Percentiles rank a stretch among this genome's conserved stretches.
These are phyloP conservation scores for Geranium rotundifolium DNA, from an alignment of 345 rosid species.

Conservation along the genomic window DNA sequence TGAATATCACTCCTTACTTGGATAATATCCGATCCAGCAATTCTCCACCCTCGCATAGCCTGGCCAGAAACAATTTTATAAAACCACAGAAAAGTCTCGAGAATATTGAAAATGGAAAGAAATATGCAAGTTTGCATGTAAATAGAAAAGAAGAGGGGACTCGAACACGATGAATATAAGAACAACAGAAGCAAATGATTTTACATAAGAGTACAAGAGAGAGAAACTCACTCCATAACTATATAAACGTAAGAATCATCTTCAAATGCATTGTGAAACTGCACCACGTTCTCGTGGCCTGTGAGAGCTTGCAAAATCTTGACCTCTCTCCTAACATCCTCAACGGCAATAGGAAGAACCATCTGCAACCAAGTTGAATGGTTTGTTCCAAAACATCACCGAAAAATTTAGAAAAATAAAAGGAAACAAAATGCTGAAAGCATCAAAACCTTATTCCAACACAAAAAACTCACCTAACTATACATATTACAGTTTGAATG, in stretches of 20 bases:
- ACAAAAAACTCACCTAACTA: neutral
- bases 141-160: neutral
- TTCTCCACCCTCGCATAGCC: constrained; percentile 51
- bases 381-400: neutral
- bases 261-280: constrained; percentile 50
- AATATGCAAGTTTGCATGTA: neutral
- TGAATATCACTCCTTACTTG: constrained; percentile 10
- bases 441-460: neutral
- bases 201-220: neutral
- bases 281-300: constrained; percentile 61
- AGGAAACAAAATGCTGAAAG: neutral
- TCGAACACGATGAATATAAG: neutral
- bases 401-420: neutral
- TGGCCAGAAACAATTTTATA: constrained; percentile 1
- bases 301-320: constrained; percentile 43
- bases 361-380: constrained; percentile 23
- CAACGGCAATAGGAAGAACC: constrained; percentile 61
- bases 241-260: constrained; percentile 39
- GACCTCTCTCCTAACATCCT: constrained; percentile 60
- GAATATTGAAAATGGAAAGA: neutral
- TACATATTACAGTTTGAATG: neutral
- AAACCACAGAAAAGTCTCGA: neutral
- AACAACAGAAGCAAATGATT: neutral
- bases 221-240: constrained; percentile 31
- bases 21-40: constrained; percentile 38